A percentile compares a stretch with the other conserved stretches of the same genome.
These are phyloP conservation scores for Fusarium papillatum DNA, from an alignment of 2,329 filamentous ascomycete genomes.

Conservation along the genomic window DNA sequence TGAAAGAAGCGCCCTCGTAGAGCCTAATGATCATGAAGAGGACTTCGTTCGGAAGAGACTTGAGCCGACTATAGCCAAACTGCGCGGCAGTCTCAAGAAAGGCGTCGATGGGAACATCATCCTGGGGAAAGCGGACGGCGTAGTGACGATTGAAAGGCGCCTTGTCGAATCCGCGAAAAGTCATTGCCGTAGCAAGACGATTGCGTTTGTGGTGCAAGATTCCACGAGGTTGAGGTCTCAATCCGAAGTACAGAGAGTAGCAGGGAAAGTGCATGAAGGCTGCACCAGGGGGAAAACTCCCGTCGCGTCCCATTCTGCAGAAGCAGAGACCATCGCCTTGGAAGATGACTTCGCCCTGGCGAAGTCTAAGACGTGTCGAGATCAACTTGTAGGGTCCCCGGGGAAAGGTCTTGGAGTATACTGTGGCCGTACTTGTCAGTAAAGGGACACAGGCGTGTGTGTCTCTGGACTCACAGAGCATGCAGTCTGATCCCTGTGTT, in stretches of 20 bases:
- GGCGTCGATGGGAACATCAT: background rate
- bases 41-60: background rate
- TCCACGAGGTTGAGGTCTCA: background rate
- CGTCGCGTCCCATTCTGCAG: background rate
- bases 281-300: background rate
- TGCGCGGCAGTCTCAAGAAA: background rate
- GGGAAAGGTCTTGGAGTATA: background rate
- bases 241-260: background rate
- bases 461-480: background rate
- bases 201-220: background rate
- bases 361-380: background rate
- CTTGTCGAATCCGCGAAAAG: background rate
- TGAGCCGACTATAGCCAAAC: background rate
- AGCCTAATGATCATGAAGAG: background rate
- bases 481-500: background rate
- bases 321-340: background rate
- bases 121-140: background rate
- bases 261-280: background rate
- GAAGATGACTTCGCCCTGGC: background rate
- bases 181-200: background rate
- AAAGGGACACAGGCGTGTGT: too few species aligned
- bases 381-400: background rate
- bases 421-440: background rate
- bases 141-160: background rate
- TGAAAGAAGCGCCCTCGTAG: background rate